Conservation (phyloP, 2,329 filamentous ascomycete species). For the Fusarium sp. region DNA sequence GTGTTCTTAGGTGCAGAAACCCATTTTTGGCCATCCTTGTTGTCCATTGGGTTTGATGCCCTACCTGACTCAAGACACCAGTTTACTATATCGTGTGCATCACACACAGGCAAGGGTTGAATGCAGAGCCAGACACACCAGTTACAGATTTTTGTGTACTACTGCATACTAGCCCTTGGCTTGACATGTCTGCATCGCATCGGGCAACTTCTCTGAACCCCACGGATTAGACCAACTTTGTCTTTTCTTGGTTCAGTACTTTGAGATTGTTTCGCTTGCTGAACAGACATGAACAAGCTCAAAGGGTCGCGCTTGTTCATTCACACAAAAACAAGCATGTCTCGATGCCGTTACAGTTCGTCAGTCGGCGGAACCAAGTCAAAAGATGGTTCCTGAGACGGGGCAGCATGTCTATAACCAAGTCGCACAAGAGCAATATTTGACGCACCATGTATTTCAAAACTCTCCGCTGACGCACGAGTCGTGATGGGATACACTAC, state of each 20-base stretch:
- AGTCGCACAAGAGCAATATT: constrained; percentile 12
- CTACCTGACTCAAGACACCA: constrained; percentile 33
- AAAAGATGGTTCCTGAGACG: not conserved
- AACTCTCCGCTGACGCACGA: constrained; percentile 35
- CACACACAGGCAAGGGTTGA: constrained; percentile 17
- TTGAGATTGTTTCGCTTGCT: constrained; percentile 16
- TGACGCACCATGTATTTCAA: constrained; percentile 4
- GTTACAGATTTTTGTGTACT: constrained; percentile 26
- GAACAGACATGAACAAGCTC: constrained; percentile 6
- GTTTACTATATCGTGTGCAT: constrained; percentile 18
- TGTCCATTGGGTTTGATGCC: constrained; percentile 28
- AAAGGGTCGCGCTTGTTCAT: constrained; percentile 23
- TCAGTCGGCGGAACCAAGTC: not conserved
- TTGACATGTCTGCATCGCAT: constrained; percentile 10
- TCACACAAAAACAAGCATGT: constrained; percentile 11
- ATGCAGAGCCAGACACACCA: constrained; percentile 31
- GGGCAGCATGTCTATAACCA: not conserved
- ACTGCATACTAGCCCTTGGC: constrained; percentile 12
- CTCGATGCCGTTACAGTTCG: constrained; percentile 4
- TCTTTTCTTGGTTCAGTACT: not conserved
- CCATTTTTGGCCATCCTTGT: constrained; percentile 8
- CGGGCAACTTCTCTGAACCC: constrained; percentile 5
- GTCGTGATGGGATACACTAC: constrained; percentile 17
- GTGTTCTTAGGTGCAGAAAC: constrained; percentile 4
- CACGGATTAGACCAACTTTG: not conserved